Percentiles rank a stretch among this genome's conserved stretches.
These are phyloP conservation scores for Neofusicoccum ribis DNA, from an alignment of 2,329 filamentous ascomycete species.

Conservation along the genomic window DNA sequence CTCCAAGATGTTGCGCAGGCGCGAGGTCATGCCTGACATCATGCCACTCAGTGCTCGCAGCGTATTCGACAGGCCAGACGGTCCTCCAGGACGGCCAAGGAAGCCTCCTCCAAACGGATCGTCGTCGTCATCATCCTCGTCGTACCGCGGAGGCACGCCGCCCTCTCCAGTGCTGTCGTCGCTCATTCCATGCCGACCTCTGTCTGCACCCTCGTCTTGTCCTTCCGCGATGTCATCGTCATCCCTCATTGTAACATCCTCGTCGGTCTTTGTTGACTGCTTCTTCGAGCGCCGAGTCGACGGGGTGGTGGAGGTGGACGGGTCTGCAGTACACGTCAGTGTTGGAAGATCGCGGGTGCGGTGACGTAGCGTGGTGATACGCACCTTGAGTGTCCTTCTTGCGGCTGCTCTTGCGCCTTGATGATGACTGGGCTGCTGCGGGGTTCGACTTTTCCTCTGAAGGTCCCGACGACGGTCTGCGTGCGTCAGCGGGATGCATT, in stretches of 20 bases:
- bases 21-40: slow-evolving; percentile 80
- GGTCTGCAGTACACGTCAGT: slow-evolving; percentile 22
- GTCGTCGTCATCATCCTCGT: slow-evolving; percentile 57
- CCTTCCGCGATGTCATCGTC: slow-evolving; percentile 59
- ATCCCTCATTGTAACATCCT: slow-evolving; percentile 72
- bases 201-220: slow-evolving; percentile 34
- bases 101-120: slow-evolving; percentile 62
- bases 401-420: slow-evolving; percentile 72
- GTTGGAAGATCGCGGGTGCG: background rate
- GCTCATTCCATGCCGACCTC: slow-evolving; percentile 39
- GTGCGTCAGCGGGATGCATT: slow-evolving; percentile 27
- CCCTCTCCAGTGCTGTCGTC: slow-evolving; percentile 66
- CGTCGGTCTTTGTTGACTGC: slow-evolving; percentile 48
- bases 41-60: slow-evolving; percentile 86
- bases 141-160: slow-evolving; percentile 53
- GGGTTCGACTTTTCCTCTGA: slow-evolving; percentile 60
- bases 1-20: slow-evolving; percentile 65
- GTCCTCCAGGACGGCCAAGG: slow-evolving; percentile 67
- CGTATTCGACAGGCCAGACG: slow-evolving; percentile 71
- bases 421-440: slow-evolving; percentile 60
- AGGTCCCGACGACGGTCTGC: slow-evolving; percentile 63
- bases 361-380: slow-evolving; percentile 15
- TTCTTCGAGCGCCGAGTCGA: slow-evolving; percentile 36
- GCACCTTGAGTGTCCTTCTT: slow-evolving; percentile 64
- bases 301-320: slow-evolving; percentile 27